A percentile compares a stretch with the other conserved stretches of the same genome.
Evolutionary conservation across 805 yeast species (phyloP).

Genomic region (Lachancea lanzarotensis): DNA sequence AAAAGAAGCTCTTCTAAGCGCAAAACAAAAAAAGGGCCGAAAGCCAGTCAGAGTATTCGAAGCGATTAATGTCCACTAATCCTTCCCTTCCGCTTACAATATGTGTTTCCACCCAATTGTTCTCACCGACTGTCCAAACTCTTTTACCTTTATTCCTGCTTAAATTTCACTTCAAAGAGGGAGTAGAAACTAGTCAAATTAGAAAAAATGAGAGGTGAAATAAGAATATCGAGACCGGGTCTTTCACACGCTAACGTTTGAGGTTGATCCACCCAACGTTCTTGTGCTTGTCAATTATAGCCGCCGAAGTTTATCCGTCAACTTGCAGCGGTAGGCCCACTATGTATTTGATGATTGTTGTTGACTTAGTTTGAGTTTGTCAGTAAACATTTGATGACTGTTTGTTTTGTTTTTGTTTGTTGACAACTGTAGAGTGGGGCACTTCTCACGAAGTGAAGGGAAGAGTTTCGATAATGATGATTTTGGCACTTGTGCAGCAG

Average conservation of each 20-base stretch:
- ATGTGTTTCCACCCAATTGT: too few relatives aligned
- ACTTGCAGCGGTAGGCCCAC: background rate
- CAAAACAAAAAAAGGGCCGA: too few relatives aligned
- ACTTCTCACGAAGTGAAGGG: background rate
- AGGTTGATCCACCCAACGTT: background rate
- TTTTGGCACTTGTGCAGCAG: too few relatives aligned
- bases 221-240: background rate
- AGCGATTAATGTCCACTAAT: background rate
- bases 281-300: background rate
- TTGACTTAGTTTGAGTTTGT: background rate
- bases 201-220: too few relatives aligned
- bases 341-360: background rate
- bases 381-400: background rate
- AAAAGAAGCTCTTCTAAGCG: too few relatives aligned
- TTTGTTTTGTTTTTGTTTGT: conserved; percentile 1
- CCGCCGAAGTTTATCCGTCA: background rate
- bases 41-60: background rate
- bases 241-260: background rate
- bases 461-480: too few relatives aligned
- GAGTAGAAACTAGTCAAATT: background rate
- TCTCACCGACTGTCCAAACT: too few relatives aligned
- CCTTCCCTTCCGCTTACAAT: too few relatives aligned
- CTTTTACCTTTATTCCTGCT: background rate
- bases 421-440: background rate
- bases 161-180: background rate